Percentiles rank a stretch among this genome's conserved stretches.
Evolutionary conservation across 768 basidiomycete genomes (phyloP).

Genomic region (Dioszegia hungarica): DNA sequence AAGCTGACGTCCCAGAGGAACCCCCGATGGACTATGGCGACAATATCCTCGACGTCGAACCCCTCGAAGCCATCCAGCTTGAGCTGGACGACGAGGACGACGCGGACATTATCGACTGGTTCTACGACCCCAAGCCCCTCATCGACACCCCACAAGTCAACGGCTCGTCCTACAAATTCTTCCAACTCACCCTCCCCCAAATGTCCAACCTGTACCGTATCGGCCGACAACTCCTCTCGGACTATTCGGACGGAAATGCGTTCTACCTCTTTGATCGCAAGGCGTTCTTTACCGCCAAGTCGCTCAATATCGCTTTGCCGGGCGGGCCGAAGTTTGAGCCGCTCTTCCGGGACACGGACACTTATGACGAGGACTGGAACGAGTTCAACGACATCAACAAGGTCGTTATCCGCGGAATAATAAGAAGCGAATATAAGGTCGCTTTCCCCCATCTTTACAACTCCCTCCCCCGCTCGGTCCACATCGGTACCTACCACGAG

Average conservation of each 20-base stretch:
- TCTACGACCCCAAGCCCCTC: slow-evolving; percentile 94
- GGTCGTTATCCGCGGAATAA: slow-evolving; percentile 97
- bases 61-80: slow-evolving; percentile 93
- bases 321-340: slow-evolving; percentile 99
- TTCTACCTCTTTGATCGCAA: slow-evolving; percentile 96
- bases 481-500: slow-evolving; percentile 75
- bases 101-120: slow-evolving; percentile 87
- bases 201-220: slow-evolving; percentile 97
- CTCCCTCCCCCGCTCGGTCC: slow-evolving; percentile 90
- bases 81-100: slow-evolving; percentile 93
- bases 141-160: slow-evolving; percentile 86
- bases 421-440: slow-evolving; percentile 97
- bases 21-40: slow-evolving; percentile 98
- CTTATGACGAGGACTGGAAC: slow-evolving; percentile 98
- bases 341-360: slow-evolving; percentile 88
- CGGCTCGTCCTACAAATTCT: slow-evolving; percentile 86
- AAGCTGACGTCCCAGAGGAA: slow-evolving; percentile 58
- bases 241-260: slow-evolving; percentile 83
- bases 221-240: slow-evolving; percentile 86
- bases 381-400: slow-evolving; percentile 99
- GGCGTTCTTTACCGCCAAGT: slow-evolving; percentile 93
- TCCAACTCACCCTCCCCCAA: slow-evolving; percentile 84
- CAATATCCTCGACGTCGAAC: slow-evolving; percentile 96
- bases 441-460: slow-evolving; percentile 99
- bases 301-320: slow-evolving; percentile 54